A percentile compares a stretch with the other conserved stretches of the same genome.
Conservation (phyloP, 108 stramenopile genomes). For the Pseudonitzschia delicatissima region DNA sequence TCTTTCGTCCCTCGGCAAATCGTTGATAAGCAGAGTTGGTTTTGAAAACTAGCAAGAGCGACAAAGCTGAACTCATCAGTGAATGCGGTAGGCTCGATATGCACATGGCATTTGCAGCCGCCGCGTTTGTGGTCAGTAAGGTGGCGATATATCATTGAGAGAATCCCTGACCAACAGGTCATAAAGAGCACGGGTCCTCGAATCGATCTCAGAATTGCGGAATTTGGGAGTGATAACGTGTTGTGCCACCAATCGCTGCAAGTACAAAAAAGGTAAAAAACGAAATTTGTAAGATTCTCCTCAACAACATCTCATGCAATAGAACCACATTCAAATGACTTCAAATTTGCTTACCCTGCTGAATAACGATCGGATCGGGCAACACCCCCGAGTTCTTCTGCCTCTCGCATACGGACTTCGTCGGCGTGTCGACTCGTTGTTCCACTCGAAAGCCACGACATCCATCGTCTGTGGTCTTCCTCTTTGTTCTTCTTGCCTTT, state of each 20-base stretch:
- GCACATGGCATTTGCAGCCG: slow-evolving; percentile 38
- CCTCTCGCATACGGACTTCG: slow-evolving; percentile 47
- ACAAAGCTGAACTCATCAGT: slow-evolving; percentile 79
- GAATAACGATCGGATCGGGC: slow-evolving; percentile 53
- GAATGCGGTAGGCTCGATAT: slow-evolving; percentile 68
- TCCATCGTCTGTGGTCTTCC: slow-evolving; percentile 24
- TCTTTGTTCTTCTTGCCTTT: not conserved
- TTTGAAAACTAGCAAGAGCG: slow-evolving; percentile 87
- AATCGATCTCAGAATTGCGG: slow-evolving; percentile 78
- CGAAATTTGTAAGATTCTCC: not conserved
- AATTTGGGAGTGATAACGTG: slow-evolving; percentile 77
- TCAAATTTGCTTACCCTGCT: slow-evolving; percentile 17
- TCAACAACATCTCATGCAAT: not conserved
- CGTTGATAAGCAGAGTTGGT: slow-evolving; percentile 91
- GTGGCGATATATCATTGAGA: slow-evolving; percentile 52
- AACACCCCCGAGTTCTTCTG: slow-evolving; percentile 52
- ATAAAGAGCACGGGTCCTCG: slow-evolving; percentile 59
- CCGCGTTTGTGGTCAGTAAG: slow-evolving; percentile 28
- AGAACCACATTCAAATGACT: too few species aligned
- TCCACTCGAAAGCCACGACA: slow-evolving; percentile 43
- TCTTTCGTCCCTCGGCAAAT: slow-evolving; percentile 89
- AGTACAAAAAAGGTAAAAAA: not conserved
- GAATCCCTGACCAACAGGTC: slow-evolving; percentile 58
- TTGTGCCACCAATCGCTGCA: slow-evolving; percentile 86
- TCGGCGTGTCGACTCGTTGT: slow-evolving; percentile 19